Evolutionary conservation across 441 rosid genomes (phyloP), one percentile per base, ranked within the genome.

Genomic region (Capsella rubella): DNA sequence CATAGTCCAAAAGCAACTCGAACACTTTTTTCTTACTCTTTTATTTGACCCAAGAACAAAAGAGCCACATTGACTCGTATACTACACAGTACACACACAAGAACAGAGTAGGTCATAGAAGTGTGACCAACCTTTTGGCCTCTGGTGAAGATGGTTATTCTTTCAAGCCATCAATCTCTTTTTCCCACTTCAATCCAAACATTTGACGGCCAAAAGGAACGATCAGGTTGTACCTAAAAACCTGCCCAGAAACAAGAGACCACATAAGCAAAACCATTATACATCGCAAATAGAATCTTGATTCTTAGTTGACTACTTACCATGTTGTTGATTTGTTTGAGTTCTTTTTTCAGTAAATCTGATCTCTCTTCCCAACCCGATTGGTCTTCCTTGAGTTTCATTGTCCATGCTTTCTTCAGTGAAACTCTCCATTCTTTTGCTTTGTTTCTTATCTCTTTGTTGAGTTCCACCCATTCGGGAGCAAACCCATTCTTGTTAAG

Each of bases 381-480:
- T 13, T 82, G 77, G 66, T 87, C 84, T 9, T 86, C 92, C 60
- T 60, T 61, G 63, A 84, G 67, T 64, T 82, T 83, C 47, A 50
- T 75, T 2, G 10, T 25, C 97, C 93, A 87, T 16, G 93, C 95
- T 80, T 74, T 91, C 87, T 85, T 83, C 72, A 94, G 59, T 12
- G 79, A 79, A 1, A 53, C 55, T 57, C 91, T 86, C 95, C 95
- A 91, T 31, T 84, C 87, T 12, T 90, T 83, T 51, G 85, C 78
- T 42, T 35, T 79, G 59, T 51, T 72, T 72, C 91, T 76, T 65
- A 94, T 86, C 72, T 90, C 95, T 76, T 89, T 94, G 81, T 90
- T 94, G 49, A 91, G 96, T 67, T 94, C 95, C 56, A 90, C 85
- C 97, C 98, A 94, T 74, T 94, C 91, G 0, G 96, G 98, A n/a